Conservation (phyloP, 257 asterid genomes). For the Handroanthus guayacan region DNA sequence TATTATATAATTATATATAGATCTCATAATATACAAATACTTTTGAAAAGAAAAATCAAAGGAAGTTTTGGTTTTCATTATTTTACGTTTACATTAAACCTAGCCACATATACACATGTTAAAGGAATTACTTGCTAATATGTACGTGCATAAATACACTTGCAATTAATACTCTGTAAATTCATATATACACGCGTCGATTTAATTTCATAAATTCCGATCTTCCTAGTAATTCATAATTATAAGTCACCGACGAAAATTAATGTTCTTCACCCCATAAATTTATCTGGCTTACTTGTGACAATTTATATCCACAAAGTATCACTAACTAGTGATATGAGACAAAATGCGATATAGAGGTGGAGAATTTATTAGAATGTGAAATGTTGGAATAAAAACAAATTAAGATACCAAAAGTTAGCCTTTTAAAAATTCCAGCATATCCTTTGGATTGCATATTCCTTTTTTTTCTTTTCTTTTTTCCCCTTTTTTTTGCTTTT, state of each 20-base stretch:
- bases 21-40: too few relatives aligned
- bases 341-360: neutral
- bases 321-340: neutral
- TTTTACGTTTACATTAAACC: neutral
- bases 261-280: neutral
- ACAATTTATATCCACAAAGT: neutral
- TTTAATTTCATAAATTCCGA: too few relatives aligned
- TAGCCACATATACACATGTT: too few relatives aligned
- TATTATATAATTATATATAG: too few relatives aligned
- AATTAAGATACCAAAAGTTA: conserved; percentile 1
- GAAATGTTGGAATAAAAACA: neutral
- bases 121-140: too few relatives aligned
- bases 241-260: neutral
- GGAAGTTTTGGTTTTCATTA: too few relatives aligned
- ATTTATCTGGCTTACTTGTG: neutral
- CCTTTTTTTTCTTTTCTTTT: neutral
- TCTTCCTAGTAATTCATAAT: neutral
- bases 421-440: neutral
- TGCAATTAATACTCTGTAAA: too few relatives aligned
- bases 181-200: too few relatives aligned
- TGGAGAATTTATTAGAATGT: neutral
- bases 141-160: too few relatives aligned
- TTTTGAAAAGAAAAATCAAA: too few relatives aligned
- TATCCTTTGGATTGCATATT: neutral
- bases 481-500: neutral